Base-by-base conservation (phyloP, 164 flowering plant genomes). In the Magnolia changhungtana region DNA sequence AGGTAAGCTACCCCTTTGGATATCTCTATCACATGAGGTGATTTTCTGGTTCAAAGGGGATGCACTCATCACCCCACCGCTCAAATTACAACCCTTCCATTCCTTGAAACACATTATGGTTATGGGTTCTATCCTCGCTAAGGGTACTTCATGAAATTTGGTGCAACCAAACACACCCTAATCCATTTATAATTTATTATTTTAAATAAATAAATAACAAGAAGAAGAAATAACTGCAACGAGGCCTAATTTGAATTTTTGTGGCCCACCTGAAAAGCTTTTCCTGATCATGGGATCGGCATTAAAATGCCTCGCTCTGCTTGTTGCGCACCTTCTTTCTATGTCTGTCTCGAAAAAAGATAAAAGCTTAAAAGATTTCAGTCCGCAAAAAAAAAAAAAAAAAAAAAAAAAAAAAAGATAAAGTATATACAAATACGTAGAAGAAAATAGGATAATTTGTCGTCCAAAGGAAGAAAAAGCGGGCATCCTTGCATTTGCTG, bases 1-100 rank as follows among this genome's bases (percentile, higher is more conserved):
- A 88, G 93, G 92, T 89, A 76, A 90, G 75, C 93, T 85, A 88
- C 92, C 89, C 81, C 67, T 63, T 27, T 27, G 75, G 59, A 68
- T 64, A 63, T 31, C 50, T 10, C 72, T 69, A 78, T 37, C 74
- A 79, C 74, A 77, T 73, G 21, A 69, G 65, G 65, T 59, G 24
- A 37, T 77, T 67, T 65, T 11, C 61, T 51, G 50, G 66, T 71
- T 13, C 9, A 13, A 20, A 18, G 18, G 59, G 27, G 63, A 5
- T 59, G 63, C 14, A 1, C 50, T 21, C 67, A 20, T 64, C 67
- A 63, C 67, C 67, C 21, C 63, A 59, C 45, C 0, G 45, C 45
- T 37, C 45, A 4, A 37, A 37, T 37, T 37, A 37, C 7, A 37
- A 55, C 16, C 61, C 61, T 10, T 10, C 61, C 0, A 16, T 55